Base-by-base conservation (phyloP, 2,329 filamentous ascomycete genomes). In the Harringtonia aguacate region DNA sequence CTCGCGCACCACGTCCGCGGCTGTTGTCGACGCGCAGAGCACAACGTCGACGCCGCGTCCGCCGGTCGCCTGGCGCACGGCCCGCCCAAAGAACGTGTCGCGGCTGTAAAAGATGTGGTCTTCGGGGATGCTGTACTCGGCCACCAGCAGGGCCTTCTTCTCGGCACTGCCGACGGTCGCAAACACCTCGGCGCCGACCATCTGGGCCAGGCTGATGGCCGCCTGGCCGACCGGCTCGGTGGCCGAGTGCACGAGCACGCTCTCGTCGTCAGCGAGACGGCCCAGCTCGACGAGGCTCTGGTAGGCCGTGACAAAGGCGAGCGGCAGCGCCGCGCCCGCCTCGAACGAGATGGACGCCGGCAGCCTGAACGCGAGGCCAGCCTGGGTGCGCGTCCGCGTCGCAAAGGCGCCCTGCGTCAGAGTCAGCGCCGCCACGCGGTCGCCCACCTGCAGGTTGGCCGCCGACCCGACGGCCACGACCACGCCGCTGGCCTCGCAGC, bases 21-120 rank as follows among this genome's bases (percentile, higher is more conserved):
- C 52, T n/a, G n/a, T n/a, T n/a, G n/a, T n/a, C 0, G 70, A 56
- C 0, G 64, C 68, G 52, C 70, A 66, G n/a, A 68, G 43, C 1
- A 66, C 50, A 2, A 67, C 55, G 37, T 67, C 61, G 8, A 64
- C 61, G 8, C 64, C 64, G 15, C 52, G 49, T 3, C 56, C 55
- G 4, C 46, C 39, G 3, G 61, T 65, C 2, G 50, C 49, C 8
- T 42, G 45, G 29, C 53, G 51, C 10, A 66, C 49, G 4, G 53
- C 58, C 4, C 48, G 35, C 0, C 54, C 55, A 45, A 68, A 66
- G 1, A 55, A 48, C 1, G 49, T 48, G 42, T 56, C 55, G 13
- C 59, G 47, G 43, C 57, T 61, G 46, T 54, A 59, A 39, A 66
- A 60, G 38, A 68, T 59, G 41, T 59, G 60, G 35, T 58, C 53